Evolutionary conservation across 441 rosid genomes (phyloP).

Genomic region (Pelargonium myrrhifolium): DNA sequence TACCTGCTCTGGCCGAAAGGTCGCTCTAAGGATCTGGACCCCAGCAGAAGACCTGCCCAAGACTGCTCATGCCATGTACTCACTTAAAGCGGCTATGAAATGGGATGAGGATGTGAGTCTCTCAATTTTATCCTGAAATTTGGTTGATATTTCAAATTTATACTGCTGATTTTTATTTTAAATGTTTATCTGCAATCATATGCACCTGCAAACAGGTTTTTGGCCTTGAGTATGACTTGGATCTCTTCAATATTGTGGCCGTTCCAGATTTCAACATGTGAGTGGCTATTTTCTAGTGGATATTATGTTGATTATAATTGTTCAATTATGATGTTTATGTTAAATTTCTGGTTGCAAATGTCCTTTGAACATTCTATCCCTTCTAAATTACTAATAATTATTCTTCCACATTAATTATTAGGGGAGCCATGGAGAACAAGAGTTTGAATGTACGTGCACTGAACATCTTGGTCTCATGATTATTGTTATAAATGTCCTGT

Average conservation of each 20-base stretch:
- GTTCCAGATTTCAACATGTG: slow-evolving; percentile 97
- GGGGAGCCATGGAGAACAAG: slow-evolving; percentile 99
- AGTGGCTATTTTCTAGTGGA: slow-evolving; percentile 22
- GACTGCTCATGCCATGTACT: slow-evolving; percentile 97
- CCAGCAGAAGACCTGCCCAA: slow-evolving; percentile 84
- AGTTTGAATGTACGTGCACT: slow-evolving; percentile 68
- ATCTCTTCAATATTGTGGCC: slow-evolving; percentile 96
- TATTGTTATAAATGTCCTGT: background rate
- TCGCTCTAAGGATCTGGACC: slow-evolving; percentile 80
- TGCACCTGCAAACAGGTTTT: slow-evolving; percentile 51
- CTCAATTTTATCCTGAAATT: slow-evolving; percentile 10
- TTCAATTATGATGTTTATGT: background rate
- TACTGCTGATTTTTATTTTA: slow-evolving; percentile 13
- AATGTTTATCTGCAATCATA: slow-evolving; percentile 4
- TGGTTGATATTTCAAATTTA: slow-evolving; percentile 2
- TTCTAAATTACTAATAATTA: slow-evolving; percentile 12
- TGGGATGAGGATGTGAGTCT: slow-evolving; percentile 94
- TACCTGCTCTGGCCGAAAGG: slow-evolving; percentile 76
- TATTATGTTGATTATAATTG: background rate
- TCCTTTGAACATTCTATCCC: background rate
- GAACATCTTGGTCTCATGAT: slow-evolving; percentile 6
- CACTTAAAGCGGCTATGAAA: slow-evolving; percentile 94
- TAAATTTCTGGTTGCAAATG: background rate
- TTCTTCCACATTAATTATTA: slow-evolving; percentile 28
- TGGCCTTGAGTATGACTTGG: slow-evolving; percentile 94